Percentiles rank a stretch among this genome's conserved stretches.
These are phyloP conservation scores for barley (Hordeum vulgare) DNA, from an alignment of 176 grass and related monocot species.

Conservation along the genomic window MorexV3_pseudomolecules_assembly NC_058522.1:565390377-565390876, in stretches of 20 bases:
- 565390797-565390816: constrained; percentile 61
- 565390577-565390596: not conserved
- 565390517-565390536: not conserved
- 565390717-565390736: constrained; percentile 45
- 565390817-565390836: constrained; percentile 32
- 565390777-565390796: constrained; percentile 46
- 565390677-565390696: constrained; percentile 67
- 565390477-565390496: too few species aligned
- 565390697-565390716: constrained; percentile 61
- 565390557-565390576: constrained; percentile 13
- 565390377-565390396: too few species aligned
- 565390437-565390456: too few species aligned
- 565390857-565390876: constrained; percentile 65
- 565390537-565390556: not conserved
- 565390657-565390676: constrained; percentile 43
- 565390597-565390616: not conserved
- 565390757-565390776: constrained; percentile 41
- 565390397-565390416: too few species aligned
- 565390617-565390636: not conserved
- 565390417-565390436: too few species aligned
- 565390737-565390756: constrained; percentile 59
- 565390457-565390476: too few species aligned
- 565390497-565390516: too few species aligned
- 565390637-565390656: not conserved
- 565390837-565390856: constrained; percentile 43